A percentile compares a stretch with the other conserved stretches of the same genome.
Conservation (phyloP, 768 basidiomycete genomes). For the Rubroboletus pulcherrimus region DNA sequence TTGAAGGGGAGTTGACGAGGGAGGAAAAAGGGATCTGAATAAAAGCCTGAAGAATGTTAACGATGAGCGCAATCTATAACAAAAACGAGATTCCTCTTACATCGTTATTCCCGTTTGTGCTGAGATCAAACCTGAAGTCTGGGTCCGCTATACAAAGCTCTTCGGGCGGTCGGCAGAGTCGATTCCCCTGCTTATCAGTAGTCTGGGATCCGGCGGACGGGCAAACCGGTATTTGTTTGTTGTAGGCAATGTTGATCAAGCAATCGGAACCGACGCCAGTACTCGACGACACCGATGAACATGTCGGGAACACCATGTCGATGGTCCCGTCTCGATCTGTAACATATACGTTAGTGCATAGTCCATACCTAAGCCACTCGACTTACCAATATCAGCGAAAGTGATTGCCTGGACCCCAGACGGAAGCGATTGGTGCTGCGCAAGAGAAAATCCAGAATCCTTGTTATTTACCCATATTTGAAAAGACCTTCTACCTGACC, state of each 20-base stretch:
- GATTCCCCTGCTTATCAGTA: constrained; percentile 44
- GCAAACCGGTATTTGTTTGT: constrained; percentile 85
- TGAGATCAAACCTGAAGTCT: constrained; percentile 73
- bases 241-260: constrained; percentile 88
- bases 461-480: constrained; percentile 95
- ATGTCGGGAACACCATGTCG: constrained; percentile 90
- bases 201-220: constrained; percentile 48
- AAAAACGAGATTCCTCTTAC: constrained; percentile 32
- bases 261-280: constrained; percentile 76
- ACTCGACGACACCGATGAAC: constrained; percentile 59
- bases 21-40: constrained; percentile 60
- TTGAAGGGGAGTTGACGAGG: constrained; percentile 46
- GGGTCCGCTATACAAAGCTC: constrained; percentile 81
- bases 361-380: not conserved
- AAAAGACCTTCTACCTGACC: constrained; percentile 55
- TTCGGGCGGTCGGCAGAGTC: constrained; percentile 69
- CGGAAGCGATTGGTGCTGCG: constrained; percentile 67
- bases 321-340: constrained; percentile 94
- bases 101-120: constrained; percentile 44
- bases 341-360: constrained; percentile 6
- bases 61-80: not conserved
- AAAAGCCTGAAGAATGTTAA: constrained; percentile 47
- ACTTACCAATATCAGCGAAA: constrained; percentile 86
- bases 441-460: constrained; percentile 65
- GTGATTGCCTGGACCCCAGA: constrained; percentile 71